Percentiles rank a stretch among this genome's conserved stretches.
Conservation (phyloP, 2,329 filamentous ascomycete genomes). For the Ascomycota sp. region DNA sequence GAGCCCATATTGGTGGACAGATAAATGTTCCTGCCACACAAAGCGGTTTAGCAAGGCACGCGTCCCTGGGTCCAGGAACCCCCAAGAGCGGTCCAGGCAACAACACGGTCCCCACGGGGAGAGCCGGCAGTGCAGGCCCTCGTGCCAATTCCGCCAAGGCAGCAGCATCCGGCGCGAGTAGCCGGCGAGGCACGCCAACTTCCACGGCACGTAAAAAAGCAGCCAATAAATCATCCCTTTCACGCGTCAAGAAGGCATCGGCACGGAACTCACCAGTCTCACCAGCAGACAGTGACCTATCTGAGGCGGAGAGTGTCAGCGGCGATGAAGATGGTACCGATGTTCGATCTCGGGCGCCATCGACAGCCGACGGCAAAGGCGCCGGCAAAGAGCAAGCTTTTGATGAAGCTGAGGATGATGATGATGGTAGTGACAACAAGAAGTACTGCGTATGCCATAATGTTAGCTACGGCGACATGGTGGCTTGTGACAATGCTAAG, state of each 20-base stretch:
- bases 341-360: slow-evolving; percentile 11
- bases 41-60: slow-evolving; percentile 37
- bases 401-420: slow-evolving; percentile 28
- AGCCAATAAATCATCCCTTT: slow-evolving; percentile 35
- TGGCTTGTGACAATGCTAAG: slow-evolving; percentile 64
- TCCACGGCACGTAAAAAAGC: slow-evolving; percentile 24
- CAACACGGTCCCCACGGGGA: slow-evolving; percentile 12
- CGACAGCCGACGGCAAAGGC: slow-evolving; percentile 14
- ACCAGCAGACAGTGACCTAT: slow-evolving; percentile 40
- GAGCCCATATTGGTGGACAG: slow-evolving; percentile 21
- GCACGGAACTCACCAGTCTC: slow-evolving; percentile 39
- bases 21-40: slow-evolving; percentile 27
- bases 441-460: slow-evolving; percentile 71
- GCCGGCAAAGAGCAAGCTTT: slow-evolving; percentile 29
- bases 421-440: slow-evolving; percentile 50
- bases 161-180: slow-evolving; percentile 11
- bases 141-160: slow-evolving; percentile 26
- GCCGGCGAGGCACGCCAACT: slow-evolving; percentile 27
- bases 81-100: slow-evolving; percentile 21
- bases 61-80: slow-evolving; percentile 39
- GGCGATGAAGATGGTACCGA: slow-evolving; percentile 26
- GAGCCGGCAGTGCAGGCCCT: slow-evolving; percentile 38
- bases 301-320: slow-evolving; percentile 35
- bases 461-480: slow-evolving; percentile 72
- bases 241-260: slow-evolving; percentile 35